Percentiles rank a stretch among this genome's conserved stretches.
These are phyloP conservation scores for Lactifluus volemus DNA, from an alignment of 768 basidiomycete genomes.

Conservation along the genomic window DNA sequence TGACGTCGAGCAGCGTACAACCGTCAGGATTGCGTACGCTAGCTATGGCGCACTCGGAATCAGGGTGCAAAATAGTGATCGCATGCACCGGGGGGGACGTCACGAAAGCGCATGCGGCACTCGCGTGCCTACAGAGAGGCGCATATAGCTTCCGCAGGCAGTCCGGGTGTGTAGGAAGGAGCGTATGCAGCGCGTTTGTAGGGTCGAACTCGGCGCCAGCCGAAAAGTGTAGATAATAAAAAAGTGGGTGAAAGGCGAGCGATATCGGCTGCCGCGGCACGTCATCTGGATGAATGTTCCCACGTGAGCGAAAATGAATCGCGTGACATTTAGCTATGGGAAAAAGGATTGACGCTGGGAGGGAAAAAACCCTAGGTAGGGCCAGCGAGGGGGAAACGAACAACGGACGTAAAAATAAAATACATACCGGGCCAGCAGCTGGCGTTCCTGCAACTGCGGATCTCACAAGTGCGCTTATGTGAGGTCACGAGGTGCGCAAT, in stretches of 20 bases:
- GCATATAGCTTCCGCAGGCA: constrained; percentile 17
- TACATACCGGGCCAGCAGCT: constrained; percentile 17
- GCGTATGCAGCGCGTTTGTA: constrained; percentile 7
- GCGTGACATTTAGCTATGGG: not conserved
- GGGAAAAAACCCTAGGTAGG: not conserved
- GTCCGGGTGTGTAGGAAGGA: constrained; percentile 18
- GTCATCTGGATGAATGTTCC: constrained; percentile 2
- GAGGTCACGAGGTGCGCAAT: constrained; percentile 15
- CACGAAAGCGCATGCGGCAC: constrained; percentile 15
- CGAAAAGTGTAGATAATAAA: constrained; percentile 19
- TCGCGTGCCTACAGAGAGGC: constrained; percentile 14
- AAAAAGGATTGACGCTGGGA: not conserved
- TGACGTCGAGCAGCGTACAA: constrained; percentile 19
- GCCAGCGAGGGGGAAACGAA: not conserved
- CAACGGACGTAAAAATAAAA: not conserved
- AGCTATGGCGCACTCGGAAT: constrained; percentile 10
- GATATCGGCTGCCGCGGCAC: constrained; percentile 2
- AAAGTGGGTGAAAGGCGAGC: constrained; percentile 19
- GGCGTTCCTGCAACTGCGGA: constrained; percentile 19
- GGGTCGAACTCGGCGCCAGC: constrained; percentile 15
- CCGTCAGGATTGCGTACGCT: constrained; percentile 20
- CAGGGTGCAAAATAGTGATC: constrained; percentile 14
- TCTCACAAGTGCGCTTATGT: constrained; percentile 17
- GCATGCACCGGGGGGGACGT: constrained; percentile 17
- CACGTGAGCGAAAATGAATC: not conserved